Evolutionary conservation across 23 red algal genomes (phyloP).

Genomic region (Pyropia haitanensis): DNA sequence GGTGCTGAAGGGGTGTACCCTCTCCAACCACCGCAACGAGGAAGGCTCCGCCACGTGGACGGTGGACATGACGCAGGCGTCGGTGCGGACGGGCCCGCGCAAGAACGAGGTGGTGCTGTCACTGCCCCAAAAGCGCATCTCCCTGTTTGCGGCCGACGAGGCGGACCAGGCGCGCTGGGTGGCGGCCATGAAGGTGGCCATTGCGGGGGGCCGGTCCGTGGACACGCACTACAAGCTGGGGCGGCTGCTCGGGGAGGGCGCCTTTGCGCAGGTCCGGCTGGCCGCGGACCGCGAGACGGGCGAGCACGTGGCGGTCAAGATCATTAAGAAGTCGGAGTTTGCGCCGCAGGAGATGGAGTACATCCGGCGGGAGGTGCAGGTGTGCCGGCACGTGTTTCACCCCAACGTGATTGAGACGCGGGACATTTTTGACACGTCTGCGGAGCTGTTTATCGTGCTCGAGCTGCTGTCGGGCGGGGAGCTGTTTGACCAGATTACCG

Average conservation of each 20-base stretch:
- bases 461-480: slow-evolving; percentile 89
- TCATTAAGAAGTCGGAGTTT: slow-evolving; percentile 60
- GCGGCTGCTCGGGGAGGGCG: slow-evolving; percentile 59
- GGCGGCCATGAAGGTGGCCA: background rate
- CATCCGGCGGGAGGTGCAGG: slow-evolving; percentile 56
- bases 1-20: background rate
- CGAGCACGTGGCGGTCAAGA: slow-evolving; percentile 75
- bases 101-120: background rate
- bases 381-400: slow-evolving; percentile 50
- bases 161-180: background rate
- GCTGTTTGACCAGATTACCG: slow-evolving; percentile 83
- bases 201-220: slow-evolving; percentile 1
- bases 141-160: slow-evolving; percentile 1
- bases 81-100: background rate
- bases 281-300: slow-evolving; percentile 35
- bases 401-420: slow-evolving; percentile 65
- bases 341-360: slow-evolving; percentile 37
- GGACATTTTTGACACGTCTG: slow-evolving; percentile 73
- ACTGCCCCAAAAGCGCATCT: background rate
- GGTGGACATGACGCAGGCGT: too few relatives aligned
- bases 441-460: slow-evolving; percentile 69
- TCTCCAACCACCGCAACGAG: slow-evolving; percentile 10
- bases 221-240: slow-evolving; percentile 49
- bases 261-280: slow-evolving; percentile 55
- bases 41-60: background rate